phyloP scores from a whole-genome alignment of 2,329 filamentous ascomycete genomes.

The Pseudocercospora cruenta region DNA sequence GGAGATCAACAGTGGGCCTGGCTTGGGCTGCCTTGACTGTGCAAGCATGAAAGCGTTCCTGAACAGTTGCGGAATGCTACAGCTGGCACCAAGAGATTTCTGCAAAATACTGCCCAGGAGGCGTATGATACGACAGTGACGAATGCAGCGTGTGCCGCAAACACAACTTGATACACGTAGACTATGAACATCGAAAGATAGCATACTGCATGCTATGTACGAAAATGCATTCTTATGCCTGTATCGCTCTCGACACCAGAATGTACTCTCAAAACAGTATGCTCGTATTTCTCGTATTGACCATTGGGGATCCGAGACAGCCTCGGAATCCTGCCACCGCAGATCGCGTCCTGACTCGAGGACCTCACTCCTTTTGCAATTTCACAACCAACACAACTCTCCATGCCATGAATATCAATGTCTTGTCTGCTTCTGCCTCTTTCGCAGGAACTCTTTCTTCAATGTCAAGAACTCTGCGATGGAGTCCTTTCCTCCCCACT shows the following conservation, averaged over 20 bases:
- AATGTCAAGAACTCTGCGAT: conserved; percentile 36
- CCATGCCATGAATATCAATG: not conserved
- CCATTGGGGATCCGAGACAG: not conserved
- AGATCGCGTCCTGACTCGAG: not conserved
- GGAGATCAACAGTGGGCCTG: too few species aligned
- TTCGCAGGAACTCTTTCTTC: conserved; percentile 32
- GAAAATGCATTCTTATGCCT: not conserved
- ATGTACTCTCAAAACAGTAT: not conserved
- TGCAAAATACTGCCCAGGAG: not conserved
- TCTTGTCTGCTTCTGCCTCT: conserved; percentile 16
- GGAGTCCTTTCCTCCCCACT: conserved; percentile 35
- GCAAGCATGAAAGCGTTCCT: not conserved
- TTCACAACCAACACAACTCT: not conserved
- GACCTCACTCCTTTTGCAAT: not conserved
- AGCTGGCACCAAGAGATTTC: not conserved
- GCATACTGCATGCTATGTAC: not conserved
- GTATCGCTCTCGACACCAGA: not conserved
- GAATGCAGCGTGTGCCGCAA: not conserved
- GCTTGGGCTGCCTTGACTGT: not conserved
- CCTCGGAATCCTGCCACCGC: not conserved
- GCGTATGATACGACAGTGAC: not conserved
- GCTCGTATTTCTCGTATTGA: conserved; percentile 8
- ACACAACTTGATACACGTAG: not conserved
- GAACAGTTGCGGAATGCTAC: not conserved
- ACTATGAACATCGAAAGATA: not conserved